These are phyloP conservation scores for Mycosarcoma maydis DNA, from an alignment of 1,284 basidiomycete genomes.

Conservation along the genomic window DNA sequence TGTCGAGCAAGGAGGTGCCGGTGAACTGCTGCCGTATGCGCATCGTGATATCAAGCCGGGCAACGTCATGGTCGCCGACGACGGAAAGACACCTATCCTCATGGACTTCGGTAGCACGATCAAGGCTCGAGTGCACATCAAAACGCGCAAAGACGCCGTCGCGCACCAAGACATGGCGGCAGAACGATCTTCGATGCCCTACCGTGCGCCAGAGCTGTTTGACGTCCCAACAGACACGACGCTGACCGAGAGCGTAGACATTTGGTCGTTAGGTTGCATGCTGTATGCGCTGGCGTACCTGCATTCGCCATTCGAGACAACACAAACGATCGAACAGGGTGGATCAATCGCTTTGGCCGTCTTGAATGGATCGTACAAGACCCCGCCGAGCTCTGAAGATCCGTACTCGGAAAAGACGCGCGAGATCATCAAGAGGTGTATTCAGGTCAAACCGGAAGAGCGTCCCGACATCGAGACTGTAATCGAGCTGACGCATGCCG, in stretches of 20 bases:
- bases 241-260: slow-evolving; percentile 64
- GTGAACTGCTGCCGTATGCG: slow-evolving; percentile 79
- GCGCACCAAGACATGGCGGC: slow-evolving; percentile 65
- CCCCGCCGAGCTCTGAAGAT: slow-evolving; percentile 49
- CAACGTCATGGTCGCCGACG: slow-evolving; percentile 95
- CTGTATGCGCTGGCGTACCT: slow-evolving; percentile 65
- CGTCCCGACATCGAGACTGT: slow-evolving; percentile 60
- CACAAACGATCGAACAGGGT: slow-evolving; percentile 65
- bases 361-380: slow-evolving; percentile 63
- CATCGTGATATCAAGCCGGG: slow-evolving; percentile 96
- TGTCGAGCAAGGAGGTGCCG: slow-evolving; percentile 62
- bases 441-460: slow-evolving; percentile 56
- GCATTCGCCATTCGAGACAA: slow-evolving; percentile 67
- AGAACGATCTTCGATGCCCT: slow-evolving; percentile 66
- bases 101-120: slow-evolving; percentile 97
- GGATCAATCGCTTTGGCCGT: slow-evolving; percentile 66
- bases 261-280: slow-evolving; percentile 66
- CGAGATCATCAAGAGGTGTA: slow-evolving; percentile 58
- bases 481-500: slow-evolving; percentile 45
- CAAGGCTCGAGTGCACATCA: slow-evolving; percentile 80
- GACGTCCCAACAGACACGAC: slow-evolving; percentile 65
- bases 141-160: slow-evolving; percentile 81
- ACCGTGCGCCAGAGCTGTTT: slow-evolving; percentile 67
- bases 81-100: slow-evolving; percentile 78
- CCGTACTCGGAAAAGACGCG: slow-evolving; percentile 58